These are phyloP conservation scores for Thermothielavioides terrestris DNA, from an alignment of 495 filamentous ascomycete genomes.

Conservation along the genomic window DNA sequence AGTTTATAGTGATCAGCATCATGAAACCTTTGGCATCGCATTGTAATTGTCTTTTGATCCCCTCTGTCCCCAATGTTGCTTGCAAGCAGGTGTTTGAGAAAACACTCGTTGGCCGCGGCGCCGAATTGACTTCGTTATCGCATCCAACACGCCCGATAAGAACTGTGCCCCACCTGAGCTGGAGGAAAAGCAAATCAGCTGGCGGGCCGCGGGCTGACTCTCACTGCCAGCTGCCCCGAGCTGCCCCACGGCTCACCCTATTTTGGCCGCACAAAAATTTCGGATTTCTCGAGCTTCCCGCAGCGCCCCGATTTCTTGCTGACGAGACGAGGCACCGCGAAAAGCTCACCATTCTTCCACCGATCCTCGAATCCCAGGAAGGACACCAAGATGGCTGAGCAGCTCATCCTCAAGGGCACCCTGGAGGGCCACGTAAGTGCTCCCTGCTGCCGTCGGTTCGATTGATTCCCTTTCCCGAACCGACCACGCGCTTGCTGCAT, in stretches of 20 bases:
- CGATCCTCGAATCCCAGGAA: slow-evolving; percentile 27
- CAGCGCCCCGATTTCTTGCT: slow-evolving; percentile 22
- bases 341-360: slow-evolving; percentile 30
- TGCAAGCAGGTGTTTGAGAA: too few relatives aligned
- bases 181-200: background rate
- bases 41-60: too few relatives aligned
- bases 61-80: too few relatives aligned
- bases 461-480: background rate
- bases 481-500: background rate
- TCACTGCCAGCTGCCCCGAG: slow-evolving; percentile 4
- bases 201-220: background rate
- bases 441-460: slow-evolving; percentile 7
- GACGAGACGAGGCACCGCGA: slow-evolving; percentile 26
- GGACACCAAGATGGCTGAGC: slow-evolving; percentile 70
- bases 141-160: background rate
- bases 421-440: slow-evolving; percentile 84
- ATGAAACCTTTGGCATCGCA: too few relatives aligned
- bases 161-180: background rate
- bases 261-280: slow-evolving; percentile 37
- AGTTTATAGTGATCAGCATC: background rate
- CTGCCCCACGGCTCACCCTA: slow-evolving; percentile 28
- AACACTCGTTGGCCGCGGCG: too few relatives aligned
- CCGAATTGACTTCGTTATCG: too few relatives aligned
- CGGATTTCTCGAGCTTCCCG: slow-evolving; percentile 21
- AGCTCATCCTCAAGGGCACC: slow-evolving; percentile 93